Evolutionary conservation across 768 basidiomycete species (phyloP).

Genomic region (Mycena rebaudengoi): DNA sequence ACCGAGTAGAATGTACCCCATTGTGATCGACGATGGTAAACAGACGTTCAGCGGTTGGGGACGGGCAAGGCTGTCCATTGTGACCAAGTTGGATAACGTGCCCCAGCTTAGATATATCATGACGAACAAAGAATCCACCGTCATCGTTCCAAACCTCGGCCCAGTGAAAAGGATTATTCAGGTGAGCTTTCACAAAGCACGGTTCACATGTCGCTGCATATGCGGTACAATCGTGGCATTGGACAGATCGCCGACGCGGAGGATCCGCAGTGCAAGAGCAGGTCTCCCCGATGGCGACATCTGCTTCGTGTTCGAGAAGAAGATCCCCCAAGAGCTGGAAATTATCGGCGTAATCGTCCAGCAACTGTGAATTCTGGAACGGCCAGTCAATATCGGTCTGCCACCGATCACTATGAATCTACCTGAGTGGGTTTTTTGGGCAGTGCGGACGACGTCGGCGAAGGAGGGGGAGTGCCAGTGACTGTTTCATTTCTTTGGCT

Average conservation of each 20-base stretch:
- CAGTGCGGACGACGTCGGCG: no score
- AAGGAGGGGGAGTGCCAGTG: no score
- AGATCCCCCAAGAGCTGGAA: not conserved
- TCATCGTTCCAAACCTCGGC: constrained; percentile 3
- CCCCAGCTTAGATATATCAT: constrained; percentile 3
- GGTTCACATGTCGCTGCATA: not conserved
- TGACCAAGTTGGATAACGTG: constrained; percentile 6
- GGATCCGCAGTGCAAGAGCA: not conserved
- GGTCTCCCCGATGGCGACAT: not conserved
- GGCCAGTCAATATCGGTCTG: no score
- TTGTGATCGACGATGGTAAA: constrained; percentile 11
- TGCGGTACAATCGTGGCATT: constrained; percentile 41
- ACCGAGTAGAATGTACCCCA: not conserved
- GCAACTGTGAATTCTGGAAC: not conserved
- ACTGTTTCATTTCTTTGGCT: no score
- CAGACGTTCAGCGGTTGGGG: not conserved
- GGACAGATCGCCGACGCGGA: not conserved
- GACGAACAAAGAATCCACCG: constrained; percentile 1
- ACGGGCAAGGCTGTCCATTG: not conserved
- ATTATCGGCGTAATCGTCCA: not conserved
- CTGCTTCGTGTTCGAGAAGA: not conserved
- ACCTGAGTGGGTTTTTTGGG: no score
- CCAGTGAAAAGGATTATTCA: constrained; percentile 13
- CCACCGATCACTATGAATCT: no score
- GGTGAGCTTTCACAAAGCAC: constrained; percentile 7